Conservation (phyloP, 2,329 filamentous ascomycete genomes). For the Graphilbum fragrans region DNA sequence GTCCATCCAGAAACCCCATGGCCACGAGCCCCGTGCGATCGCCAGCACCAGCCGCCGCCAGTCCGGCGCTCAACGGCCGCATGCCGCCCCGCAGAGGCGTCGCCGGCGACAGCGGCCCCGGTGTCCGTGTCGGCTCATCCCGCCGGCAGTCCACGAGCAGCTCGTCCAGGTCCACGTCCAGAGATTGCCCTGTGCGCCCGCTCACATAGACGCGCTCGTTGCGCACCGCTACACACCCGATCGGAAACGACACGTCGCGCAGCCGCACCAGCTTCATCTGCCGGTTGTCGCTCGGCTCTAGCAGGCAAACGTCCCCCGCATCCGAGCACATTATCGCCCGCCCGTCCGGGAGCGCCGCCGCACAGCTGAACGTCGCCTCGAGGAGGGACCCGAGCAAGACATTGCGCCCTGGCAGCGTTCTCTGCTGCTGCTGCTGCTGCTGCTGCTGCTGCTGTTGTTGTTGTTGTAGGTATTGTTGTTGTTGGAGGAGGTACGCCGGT, state of each 20-base stretch:
- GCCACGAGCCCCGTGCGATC: constrained; percentile 40
- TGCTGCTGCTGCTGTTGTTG: constrained; percentile 4
- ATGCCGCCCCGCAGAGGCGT: not conserved
- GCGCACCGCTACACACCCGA: constrained; percentile 54
- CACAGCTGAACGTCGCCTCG: constrained; percentile 74
- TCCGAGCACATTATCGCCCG: constrained; percentile 80
- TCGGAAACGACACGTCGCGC: constrained; percentile 52
- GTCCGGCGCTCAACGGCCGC: too few relatives aligned
- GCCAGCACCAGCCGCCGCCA: too few relatives aligned
- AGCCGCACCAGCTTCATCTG: constrained; percentile 59
- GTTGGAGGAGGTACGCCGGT: too few relatives aligned
- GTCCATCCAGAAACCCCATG: constrained; percentile 54
- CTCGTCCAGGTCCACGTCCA: constrained; percentile 36
- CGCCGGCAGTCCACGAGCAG: constrained; percentile 20
- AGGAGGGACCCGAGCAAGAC: constrained; percentile 71
- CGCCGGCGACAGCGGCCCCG: not conserved
- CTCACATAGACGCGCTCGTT: constrained; percentile 53
- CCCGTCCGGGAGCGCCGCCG: constrained; percentile 57
- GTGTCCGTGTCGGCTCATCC: not conserved
- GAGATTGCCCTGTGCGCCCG: constrained; percentile 50
- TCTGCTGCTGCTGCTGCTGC: not conserved
- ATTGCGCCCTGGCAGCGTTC: constrained; percentile 71
- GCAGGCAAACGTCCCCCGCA: constrained; percentile 74
- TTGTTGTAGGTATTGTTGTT: constrained; percentile 19
- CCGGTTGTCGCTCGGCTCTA: constrained; percentile 63